These are phyloP conservation scores for Eucalyptus melliodora DNA, from an alignment of 345 rosid species.

Conservation along the genomic window DNA sequence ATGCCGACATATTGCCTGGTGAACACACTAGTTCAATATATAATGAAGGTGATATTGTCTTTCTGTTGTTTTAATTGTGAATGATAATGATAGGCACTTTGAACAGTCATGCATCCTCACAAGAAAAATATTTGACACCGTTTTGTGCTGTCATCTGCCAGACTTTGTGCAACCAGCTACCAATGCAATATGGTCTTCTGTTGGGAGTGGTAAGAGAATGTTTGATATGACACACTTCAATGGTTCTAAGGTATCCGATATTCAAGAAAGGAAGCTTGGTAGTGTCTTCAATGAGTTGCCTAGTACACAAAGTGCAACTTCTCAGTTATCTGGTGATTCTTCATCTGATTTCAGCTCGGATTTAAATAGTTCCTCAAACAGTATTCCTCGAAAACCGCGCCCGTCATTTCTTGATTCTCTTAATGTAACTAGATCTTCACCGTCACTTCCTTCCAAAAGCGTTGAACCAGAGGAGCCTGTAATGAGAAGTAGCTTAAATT, in stretches of 20 bases:
- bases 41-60: conserved; percentile 13
- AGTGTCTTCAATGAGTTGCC: conserved; percentile 21
- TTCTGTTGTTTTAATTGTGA: not conserved
- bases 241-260: conserved; percentile 3
- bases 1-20: conserved; percentile 6
- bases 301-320: conserved; percentile 8
- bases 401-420: conserved; percentile 92
- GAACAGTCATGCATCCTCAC: not conserved
- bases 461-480: conserved; percentile 15
- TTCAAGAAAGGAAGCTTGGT: conserved; percentile 29
- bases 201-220: conserved; percentile 19
- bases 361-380: conserved; percentile 24
- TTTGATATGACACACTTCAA: conserved; percentile 9
- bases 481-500: conserved; percentile 15
- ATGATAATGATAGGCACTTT: not conserved
- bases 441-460: conserved; percentile 25
- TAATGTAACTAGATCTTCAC: conserved; percentile 40
- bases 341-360: conserved; percentile 27
- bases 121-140: not conserved
- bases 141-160: conserved; percentile 12
- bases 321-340: conserved; percentile 18
- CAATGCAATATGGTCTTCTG: conserved; percentile 15
- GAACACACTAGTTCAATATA: conserved; percentile 15
- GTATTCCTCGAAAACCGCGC: conserved; percentile 41
- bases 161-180: conserved; percentile 23